Percentiles rank a stretch among this genome's conserved stretches.
phyloP scores from a whole-genome alignment of 345 rosid species.

The Salix arbutifolia region DNA sequence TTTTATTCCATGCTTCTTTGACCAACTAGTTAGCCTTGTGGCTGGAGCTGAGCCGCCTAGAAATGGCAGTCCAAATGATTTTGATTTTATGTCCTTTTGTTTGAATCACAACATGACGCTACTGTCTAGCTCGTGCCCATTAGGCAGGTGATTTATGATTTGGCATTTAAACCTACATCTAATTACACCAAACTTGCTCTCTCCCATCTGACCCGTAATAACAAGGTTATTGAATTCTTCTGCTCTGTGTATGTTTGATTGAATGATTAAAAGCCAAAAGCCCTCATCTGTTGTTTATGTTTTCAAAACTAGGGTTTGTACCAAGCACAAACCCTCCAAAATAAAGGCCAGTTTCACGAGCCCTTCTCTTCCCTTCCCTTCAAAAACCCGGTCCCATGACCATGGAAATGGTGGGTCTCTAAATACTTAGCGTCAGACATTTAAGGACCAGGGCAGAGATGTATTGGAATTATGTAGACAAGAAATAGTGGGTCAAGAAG shows the following conservation, averaged over 20 bases:
- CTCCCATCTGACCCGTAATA: constrained; percentile 11
- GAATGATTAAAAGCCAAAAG: neutral
- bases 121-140: too few species aligned
- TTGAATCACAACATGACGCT: too few species aligned
- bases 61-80: too few species aligned
- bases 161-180: constrained; percentile 1
- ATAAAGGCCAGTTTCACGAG: neutral
- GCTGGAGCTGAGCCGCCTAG: too few species aligned
- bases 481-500: neutral
- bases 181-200: neutral
- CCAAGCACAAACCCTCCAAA: neutral
- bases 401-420: neutral
- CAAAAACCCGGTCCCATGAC: neutral
- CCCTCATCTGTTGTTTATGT: neutral
- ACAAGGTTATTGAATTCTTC: constrained; percentile 7
- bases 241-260: neutral
- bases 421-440: neutral
- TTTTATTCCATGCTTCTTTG: too few species aligned
- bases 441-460: neutral
- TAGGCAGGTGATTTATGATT: constrained; percentile 7
- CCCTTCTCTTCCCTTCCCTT: neutral
- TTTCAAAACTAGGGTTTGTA: neutral
- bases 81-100: too few species aligned
- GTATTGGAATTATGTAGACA: neutral
- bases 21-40: too few species aligned